Evolutionary conservation across 305 asterid species (phyloP).

Genomic region (Solanum chacoense): DNA sequence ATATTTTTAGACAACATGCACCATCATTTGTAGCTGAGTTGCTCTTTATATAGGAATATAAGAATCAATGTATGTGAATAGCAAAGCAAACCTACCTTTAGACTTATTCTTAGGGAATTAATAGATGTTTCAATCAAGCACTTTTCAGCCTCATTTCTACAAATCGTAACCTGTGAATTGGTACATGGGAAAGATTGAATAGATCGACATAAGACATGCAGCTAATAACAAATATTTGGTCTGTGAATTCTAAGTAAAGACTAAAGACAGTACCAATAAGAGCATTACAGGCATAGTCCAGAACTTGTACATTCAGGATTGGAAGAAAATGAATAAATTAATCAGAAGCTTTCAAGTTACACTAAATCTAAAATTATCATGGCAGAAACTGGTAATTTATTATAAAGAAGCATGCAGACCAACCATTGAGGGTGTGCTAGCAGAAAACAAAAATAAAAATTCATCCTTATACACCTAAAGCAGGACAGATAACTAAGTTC

Average conservation of each 20-base stretch:
- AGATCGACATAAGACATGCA: not conserved
- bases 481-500: not conserved
- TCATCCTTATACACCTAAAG: not conserved
- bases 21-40: not conserved
- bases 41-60: not conserved
- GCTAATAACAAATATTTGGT: not conserved
- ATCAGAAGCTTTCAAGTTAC: not conserved
- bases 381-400: not conserved
- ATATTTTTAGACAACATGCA: not conserved
- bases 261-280: not conserved
- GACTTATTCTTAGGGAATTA: constrained; percentile 90
- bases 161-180: constrained; percentile 61
- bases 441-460: not conserved
- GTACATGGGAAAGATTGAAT: constrained; percentile 3
- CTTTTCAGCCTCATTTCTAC: constrained; percentile 93
- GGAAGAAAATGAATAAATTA: not conserved
- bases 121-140: constrained; percentile 98
- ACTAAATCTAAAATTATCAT: not conserved
- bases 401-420: not conserved
- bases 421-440: not conserved
- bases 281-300: not conserved
- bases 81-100: constrained; percentile 48
- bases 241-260: not conserved
- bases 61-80: not conserved
- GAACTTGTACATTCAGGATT: not conserved